Evolutionary conservation across 176 grass and related monocot genomes (phyloP), one percentile per base, ranked within the genome.

Genomic region (Pontederia crassipes): DNA sequence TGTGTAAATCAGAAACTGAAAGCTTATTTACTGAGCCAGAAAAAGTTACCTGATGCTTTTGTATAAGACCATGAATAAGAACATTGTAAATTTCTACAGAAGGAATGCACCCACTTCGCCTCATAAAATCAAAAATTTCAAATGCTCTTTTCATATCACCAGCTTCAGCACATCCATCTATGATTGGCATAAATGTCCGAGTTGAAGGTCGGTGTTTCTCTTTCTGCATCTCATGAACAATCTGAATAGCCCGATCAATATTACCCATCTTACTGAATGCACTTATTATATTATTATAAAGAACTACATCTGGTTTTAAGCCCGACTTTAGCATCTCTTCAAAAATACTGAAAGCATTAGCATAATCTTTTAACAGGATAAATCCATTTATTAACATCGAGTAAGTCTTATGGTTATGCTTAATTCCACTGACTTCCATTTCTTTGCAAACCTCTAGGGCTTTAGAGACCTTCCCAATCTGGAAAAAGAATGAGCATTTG

Each of bases 241-340:
- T 80, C 47, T 79, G 69, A 74, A 92, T 78, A 32, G 87, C 93
- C 53, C 84, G 73, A 67, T 92, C 84, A 67, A 85, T 88, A 58
- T 97, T 91, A 65, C 87, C 84, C 87, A 97, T 97, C 79, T 85
- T 92, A 82, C 93, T 91, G 59, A 97, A 97, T 86, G 87, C 93
- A 66, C 90, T 82, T 82, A 97, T 81, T 46, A 97, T 61, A 69
- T 85, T 85, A 82, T 97, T 97, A 77, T 92, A 92, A 75, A 97
- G 72, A 48, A 86, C 81, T 49, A 64, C 81, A 78, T 97, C 87
- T 78, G 93, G 87, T 61, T 88, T 64, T 74, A 92, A 60, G 46
- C 81, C 84, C 46, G 84, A 85, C 69, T 82, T 84, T 55, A 85
- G 13, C 93, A 97, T 97, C 78, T 91, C 83, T 71, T 97, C 93